Percentiles rank a stretch among this genome's conserved stretches.
phyloP scores from a whole-genome alignment of 139 green algal species.

The Tetratostichococcus sp. region DNA sequence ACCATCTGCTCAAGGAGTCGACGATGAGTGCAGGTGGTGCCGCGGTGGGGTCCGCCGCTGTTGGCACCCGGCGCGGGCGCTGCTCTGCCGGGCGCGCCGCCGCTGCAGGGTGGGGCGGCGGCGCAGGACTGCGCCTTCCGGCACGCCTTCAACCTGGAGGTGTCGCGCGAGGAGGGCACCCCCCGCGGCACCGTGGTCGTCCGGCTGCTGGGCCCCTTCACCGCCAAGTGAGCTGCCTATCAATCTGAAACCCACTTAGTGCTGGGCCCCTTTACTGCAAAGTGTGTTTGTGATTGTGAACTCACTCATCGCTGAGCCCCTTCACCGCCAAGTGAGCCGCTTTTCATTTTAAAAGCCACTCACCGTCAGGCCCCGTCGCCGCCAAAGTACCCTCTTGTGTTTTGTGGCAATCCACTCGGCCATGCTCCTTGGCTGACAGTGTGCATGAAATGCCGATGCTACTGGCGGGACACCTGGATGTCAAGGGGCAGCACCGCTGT shows the following conservation, averaged over 20 bases:
- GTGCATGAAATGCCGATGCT: no score
- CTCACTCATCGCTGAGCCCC: conserved; percentile 44
- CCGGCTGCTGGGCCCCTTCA: conserved; percentile 44
- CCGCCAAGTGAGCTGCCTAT: conserved; percentile 22
- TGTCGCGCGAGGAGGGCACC: conserved; percentile 11
- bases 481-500: no score
- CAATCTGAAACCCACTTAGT: no score
- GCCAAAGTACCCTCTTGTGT: no score
- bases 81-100: neutral
- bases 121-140: conserved; percentile 15
- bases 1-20: no score
- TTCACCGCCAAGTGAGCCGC: conserved; percentile 30
- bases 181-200: conserved; percentile 29
- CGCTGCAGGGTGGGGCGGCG: neutral
- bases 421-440: no score
- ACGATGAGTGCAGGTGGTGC: neutral
- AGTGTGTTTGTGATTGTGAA: no score
- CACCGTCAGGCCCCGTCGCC: no score
- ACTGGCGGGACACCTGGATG: no score
- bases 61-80: neutral
- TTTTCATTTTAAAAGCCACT: no score
- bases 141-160: conserved; percentile 24
- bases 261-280: no score
- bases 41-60: neutral
- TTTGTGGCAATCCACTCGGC: no score